These are phyloP conservation scores for Mucor velutinosus DNA, from an alignment of 371 early-diverging fungal species.

Conservation along the genomic window DNA sequence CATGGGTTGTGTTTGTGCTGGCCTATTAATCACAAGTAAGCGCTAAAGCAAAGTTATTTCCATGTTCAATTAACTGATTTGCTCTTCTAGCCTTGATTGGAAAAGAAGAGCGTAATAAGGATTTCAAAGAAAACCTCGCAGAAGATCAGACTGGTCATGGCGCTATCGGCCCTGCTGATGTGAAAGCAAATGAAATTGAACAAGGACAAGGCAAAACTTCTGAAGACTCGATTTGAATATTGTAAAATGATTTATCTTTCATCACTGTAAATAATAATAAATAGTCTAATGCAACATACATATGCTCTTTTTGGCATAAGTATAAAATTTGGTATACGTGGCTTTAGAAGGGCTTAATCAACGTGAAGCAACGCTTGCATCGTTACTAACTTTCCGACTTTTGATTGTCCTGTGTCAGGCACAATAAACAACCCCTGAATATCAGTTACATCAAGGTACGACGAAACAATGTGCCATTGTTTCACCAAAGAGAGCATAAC, in stretches of 20 bases:
- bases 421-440: not conserved
- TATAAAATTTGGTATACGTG: too few relatives aligned
- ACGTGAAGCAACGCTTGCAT: too few relatives aligned
- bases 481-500: not conserved
- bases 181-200: conserved; percentile 27
- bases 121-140: conserved; percentile 35
- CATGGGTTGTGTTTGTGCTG: conserved; percentile 57
- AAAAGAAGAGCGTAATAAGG: conserved; percentile 45
- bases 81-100: conserved; percentile 34
- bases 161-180: conserved; percentile 27
- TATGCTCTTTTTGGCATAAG: too few relatives aligned
- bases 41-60: not conserved
- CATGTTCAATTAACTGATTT: not conserved
- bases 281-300: too few relatives aligned
- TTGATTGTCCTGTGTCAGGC: not conserved
- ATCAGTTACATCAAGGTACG: not conserved
- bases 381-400: too few relatives aligned
- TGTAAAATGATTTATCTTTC: not conserved
- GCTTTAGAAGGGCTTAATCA: too few relatives aligned
- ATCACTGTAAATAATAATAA: too few relatives aligned
- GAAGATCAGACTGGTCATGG: conserved; percentile 28
- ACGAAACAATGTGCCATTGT: not conserved
- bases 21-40: conserved; percentile 43
- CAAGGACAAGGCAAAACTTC: conserved; percentile 21
- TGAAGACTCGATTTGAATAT: not conserved